Conservation (phyloP, 371 early-diverging fungal species). For the Rhizomucor miehei region DNA sequence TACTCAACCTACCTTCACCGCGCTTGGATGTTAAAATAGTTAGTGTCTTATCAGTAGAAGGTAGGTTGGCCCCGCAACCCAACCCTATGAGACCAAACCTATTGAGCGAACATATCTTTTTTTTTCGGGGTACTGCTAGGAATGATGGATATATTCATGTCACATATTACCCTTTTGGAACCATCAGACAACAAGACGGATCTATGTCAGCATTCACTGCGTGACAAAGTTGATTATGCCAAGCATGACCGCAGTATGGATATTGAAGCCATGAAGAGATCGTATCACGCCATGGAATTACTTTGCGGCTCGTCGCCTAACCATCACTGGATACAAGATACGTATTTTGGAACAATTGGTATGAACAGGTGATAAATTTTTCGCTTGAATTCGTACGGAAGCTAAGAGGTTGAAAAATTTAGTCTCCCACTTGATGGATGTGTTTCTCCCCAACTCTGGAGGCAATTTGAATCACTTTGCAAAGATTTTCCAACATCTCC, state of each 20-base stretch:
- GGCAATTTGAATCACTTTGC: constrained; percentile 45
- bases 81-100: background rate
- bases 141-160: constrained; percentile 48
- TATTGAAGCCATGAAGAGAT: constrained; percentile 35
- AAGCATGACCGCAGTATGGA: constrained; percentile 27
- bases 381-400: background rate
- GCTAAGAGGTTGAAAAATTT: background rate
- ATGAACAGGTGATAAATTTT: constrained; percentile 3
- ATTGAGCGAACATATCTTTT: background rate
- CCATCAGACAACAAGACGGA: background rate
- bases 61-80: constrained; percentile 15
- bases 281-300: constrained; percentile 51
- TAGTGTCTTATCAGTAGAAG: constrained; percentile 42
- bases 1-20: constrained; percentile 36
- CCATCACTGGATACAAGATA: constrained; percentile 39
- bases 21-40: constrained; percentile 42
- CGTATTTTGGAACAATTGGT: constrained; percentile 36
- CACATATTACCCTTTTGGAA: constrained; percentile 33
- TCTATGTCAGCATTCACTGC: constrained; percentile 2
- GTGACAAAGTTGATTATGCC: constrained; percentile 18
- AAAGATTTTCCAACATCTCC: constrained; percentile 39
- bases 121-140: constrained; percentile 19
- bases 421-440: constrained; percentile 28
- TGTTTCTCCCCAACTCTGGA: constrained; percentile 32
- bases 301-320: constrained; percentile 38